Conservation (phyloP, 2,329 filamentous ascomycete genomes). For the Apiospora malaysiana region DNA sequence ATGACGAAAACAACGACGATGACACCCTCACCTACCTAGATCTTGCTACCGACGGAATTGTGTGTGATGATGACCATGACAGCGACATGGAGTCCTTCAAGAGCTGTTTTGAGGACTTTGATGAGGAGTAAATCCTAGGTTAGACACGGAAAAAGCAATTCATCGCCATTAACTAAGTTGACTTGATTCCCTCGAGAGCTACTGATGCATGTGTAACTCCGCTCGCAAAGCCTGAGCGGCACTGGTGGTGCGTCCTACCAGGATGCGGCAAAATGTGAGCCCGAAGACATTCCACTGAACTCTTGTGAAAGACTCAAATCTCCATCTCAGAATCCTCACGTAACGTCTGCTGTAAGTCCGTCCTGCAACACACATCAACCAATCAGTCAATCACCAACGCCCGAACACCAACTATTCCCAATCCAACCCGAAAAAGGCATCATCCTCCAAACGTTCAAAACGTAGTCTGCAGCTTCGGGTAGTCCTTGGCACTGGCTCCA, state of each 20-base stretch:
- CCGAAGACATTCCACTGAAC: no score
- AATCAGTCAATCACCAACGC: neutral
- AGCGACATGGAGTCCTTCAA: constrained; percentile 6
- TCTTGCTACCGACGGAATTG: no score
- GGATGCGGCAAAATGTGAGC: no score
- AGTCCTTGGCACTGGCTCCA: constrained; percentile 59
- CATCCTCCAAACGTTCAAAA: constrained; percentile 56
- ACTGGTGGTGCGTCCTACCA: no score
- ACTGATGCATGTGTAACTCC: neutral
- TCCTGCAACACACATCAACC: no score
- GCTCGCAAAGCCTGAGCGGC: neutral
- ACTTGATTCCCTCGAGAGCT: neutral
- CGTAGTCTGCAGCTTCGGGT: constrained; percentile 66
- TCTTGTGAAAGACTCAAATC: no score
- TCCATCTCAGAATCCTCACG: no score
- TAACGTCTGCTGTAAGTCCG: no score
- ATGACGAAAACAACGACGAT: neutral
- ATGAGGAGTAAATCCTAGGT: no score
- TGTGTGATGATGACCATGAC: neutral
- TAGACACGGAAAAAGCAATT: no score
- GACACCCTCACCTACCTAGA: no score
- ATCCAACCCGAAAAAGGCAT: neutral
- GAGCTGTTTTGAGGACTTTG: neutral
- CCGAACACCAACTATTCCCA: neutral
- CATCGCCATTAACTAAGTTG: neutral